Percentiles rank a stretch among this genome's conserved stretches.
Evolutionary conservation across 208 protist genomes (phyloP).

Genomic region (Trypanosoma caninum): DNA sequence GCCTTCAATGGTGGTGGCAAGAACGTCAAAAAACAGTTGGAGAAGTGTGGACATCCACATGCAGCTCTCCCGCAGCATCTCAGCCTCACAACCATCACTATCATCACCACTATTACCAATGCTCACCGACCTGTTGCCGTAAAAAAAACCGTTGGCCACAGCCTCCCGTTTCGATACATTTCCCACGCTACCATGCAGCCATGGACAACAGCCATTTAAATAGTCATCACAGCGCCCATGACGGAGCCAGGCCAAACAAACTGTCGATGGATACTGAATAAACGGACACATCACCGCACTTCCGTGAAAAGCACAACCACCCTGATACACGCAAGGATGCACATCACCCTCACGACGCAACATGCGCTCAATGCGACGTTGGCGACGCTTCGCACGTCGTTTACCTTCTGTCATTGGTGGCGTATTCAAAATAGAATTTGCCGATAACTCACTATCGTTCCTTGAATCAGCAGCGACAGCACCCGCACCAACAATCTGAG

Average conservation of each 20-base stretch:
- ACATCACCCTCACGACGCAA: constrained; percentile 13
- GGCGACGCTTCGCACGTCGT: constrained; percentile 24
- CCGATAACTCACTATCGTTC: too few relatives aligned
- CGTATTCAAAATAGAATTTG: too few relatives aligned
- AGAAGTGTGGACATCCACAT: constrained; percentile 18
- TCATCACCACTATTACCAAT: too few relatives aligned
- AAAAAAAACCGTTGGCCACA: constrained; percentile 21
- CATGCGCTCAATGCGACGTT: constrained; percentile 17
- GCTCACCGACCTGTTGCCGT: too few relatives aligned
- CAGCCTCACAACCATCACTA: neutral
- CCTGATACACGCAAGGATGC: constrained; percentile 54
- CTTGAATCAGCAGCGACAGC: too few relatives aligned
- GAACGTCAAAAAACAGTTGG: constrained; percentile 34
- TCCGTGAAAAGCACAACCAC: constrained; percentile 24
- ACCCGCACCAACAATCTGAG: neutral
- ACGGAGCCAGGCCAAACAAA: constrained; percentile 36
- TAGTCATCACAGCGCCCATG: constrained; percentile 33
- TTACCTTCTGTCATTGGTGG: neutral
- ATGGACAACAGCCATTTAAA: constrained; percentile 43
- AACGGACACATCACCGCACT: constrained; percentile 20
- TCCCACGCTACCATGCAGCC: constrained; percentile 32
- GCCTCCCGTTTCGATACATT: constrained; percentile 14
- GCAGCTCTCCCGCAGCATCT: constrained; percentile 8
- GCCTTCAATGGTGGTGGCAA: constrained; percentile 9
- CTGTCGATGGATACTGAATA: constrained; percentile 28